Evolutionary conservation across 2,329 filamentous ascomycete genomes (phyloP), one percentile per base, ranked within the genome.

Genomic region (Emydomyces testavorans): DNA sequence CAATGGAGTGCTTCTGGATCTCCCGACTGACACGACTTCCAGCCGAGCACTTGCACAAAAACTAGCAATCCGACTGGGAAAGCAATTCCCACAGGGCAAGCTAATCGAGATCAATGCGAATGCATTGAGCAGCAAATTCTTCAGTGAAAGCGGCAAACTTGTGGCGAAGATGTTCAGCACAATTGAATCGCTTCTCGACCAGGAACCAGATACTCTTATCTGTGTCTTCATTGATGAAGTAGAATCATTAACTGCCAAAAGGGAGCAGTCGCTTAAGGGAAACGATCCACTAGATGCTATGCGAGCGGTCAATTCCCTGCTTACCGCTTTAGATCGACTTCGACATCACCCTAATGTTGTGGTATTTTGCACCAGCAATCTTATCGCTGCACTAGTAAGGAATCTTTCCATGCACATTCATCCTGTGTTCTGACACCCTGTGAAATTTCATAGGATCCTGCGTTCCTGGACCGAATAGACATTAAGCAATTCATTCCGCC

Each of bases 191-290:
- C 48, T 62, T 40, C 55, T 63, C 6, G 57, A 62, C 3, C 58
- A 66, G 24, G 69, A 73, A 28, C 60, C 64, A 1, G 59, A 58
- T 28, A 65, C 61, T 0, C 60, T 75, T 2, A 56, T 71, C 13
- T 68, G 67, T 40, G 65, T 75, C 0, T 58, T 74, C 15, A 67
- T 75, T 31, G 72, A 75, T 48, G 72, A 75, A 50, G 65, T 75
- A 13, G 72, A 75, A 51, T 72, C 65, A 2, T 57, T 75, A 15
- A 67, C 71, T n/a, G 61, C 65, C 35, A 65, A 60, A 5, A 65
- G 71, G 28, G 65, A 72, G 48, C 61, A 65, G 37, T 62, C 65
- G 2, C 52, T 63, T 1, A 56, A 45, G 34, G 60, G 63, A 11
- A 67, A 65, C 42, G 71, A 75, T 50, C 69, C 68, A 28, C 62